phyloP scores from a whole-genome alignment of 208 protist genomes.

The Leishmania aethiopica region DNA sequence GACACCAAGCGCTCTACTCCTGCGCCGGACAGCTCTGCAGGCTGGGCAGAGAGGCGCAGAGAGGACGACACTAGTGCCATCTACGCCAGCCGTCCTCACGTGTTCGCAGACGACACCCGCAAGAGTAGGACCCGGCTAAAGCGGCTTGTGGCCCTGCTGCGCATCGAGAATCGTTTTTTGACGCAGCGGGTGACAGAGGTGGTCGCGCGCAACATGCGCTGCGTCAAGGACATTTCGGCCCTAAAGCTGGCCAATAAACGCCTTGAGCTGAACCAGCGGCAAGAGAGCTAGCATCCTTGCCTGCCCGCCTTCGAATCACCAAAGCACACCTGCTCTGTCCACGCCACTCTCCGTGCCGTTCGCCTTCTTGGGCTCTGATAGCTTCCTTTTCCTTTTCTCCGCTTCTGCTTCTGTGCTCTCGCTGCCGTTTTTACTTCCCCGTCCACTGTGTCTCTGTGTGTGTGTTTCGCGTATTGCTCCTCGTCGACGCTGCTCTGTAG shows the following conservation, averaged over 20 bases:
- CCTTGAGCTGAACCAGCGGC: neutral
- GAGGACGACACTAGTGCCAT: slow-evolving; percentile 1
- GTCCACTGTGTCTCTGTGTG: neutral
- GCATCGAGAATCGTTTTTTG: slow-evolving; percentile 35
- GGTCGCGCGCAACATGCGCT: slow-evolving; percentile 29
- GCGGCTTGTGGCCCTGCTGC: slow-evolving; percentile 23
- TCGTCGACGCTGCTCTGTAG: neutral
- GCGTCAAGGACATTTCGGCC: slow-evolving; percentile 29
- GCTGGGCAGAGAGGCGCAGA: neutral
- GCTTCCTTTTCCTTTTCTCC: slow-evolving; percentile 1
- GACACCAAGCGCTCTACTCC: neutral
- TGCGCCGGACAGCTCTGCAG: neutral
- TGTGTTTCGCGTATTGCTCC: neutral
- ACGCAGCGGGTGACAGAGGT: slow-evolving; percentile 28
- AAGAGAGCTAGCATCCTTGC: neutral
- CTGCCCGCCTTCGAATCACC: neutral
- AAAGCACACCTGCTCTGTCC: neutral
- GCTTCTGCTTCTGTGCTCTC: neutral
- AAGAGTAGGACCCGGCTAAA: slow-evolving; percentile 5
- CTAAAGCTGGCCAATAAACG: slow-evolving; percentile 21
- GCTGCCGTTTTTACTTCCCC: neutral
- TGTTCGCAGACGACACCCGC: neutral
- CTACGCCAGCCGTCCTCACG: neutral
- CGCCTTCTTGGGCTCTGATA: neutral
- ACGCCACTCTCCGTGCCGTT: neutral